Evolutionary conservation across 495 filamentous ascomycete species (phyloP).

Genomic region (Entonaema liquescens): DNA sequence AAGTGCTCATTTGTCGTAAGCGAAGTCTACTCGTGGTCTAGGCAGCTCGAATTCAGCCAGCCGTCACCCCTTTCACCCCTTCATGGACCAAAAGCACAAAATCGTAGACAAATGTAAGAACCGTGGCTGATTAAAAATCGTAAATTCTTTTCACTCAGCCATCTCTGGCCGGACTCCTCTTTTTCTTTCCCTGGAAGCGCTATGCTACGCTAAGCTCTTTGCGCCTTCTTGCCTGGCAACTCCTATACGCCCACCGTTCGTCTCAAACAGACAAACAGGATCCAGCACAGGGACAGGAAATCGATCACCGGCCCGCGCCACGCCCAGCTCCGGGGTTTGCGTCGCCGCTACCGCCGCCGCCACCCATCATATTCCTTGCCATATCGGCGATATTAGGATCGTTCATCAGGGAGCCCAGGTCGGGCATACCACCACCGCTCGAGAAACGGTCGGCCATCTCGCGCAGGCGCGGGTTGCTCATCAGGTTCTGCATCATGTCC

Average conservation of each 20-base stretch:
- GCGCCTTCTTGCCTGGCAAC: background rate
- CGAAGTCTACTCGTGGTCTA: constrained; percentile 1
- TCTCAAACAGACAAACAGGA: too few species aligned
- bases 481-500: constrained; percentile 83
- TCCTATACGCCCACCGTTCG: background rate
- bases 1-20: background rate
- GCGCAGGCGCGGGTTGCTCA: constrained; percentile 89
- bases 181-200: background rate
- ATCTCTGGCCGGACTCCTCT: background rate
- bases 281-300: too few species aligned
- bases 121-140: background rate
- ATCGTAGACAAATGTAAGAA: background rate
- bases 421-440: constrained; percentile 80
- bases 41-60: background rate
- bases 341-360: constrained; percentile 63
- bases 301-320: constrained; percentile 32
- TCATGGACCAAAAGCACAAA: constrained; percentile 3
- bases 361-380: constrained; percentile 83
- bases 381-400: constrained; percentile 93
- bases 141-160: background rate
- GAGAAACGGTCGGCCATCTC: constrained; percentile 80
- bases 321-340: constrained; percentile 33
- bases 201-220: background rate
- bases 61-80: background rate
- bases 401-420: constrained; percentile 81